Percentiles rank a stretch among this genome's conserved stretches.
phyloP scores from a whole-genome alignment of 371 early-diverging fungal genomes.

The Zancudomyces culisetae region DNA sequence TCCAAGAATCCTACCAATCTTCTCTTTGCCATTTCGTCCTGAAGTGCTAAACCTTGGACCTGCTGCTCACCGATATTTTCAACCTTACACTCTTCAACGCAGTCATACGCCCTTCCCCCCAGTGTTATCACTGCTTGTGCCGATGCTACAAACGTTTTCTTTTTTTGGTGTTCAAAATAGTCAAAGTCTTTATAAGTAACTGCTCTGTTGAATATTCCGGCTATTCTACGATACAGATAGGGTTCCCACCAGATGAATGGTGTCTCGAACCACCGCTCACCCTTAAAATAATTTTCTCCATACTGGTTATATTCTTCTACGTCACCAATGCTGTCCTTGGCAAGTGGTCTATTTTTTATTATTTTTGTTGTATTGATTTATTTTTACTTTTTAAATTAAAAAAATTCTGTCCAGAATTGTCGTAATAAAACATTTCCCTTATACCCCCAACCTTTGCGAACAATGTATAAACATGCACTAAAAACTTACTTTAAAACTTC shows the following conservation, averaged over 20 bases:
- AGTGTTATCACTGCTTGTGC: conserved; percentile 39
- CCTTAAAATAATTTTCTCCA: conserved; percentile 28
- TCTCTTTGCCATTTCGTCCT: conserved; percentile 15
- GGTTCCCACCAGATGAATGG: conserved; percentile 69
- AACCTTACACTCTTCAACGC: conserved; percentile 3
- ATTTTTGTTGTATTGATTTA: no score
- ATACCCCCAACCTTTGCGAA: no score
- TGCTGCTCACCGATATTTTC: conserved; percentile 9
- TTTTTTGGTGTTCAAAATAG: conserved; percentile 51
- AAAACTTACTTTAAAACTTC: no score
- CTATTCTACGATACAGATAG: conserved; percentile 62
- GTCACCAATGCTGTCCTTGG: conserved; percentile 34
- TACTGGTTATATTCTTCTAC: conserved; percentile 39
- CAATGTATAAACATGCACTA: no score
- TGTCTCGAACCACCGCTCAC: conserved; percentile 40
- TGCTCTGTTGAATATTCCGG: conserved; percentile 33
- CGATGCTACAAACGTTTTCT: conserved; percentile 41
- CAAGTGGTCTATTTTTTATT: neutral
- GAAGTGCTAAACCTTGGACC: no score
- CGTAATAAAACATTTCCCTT: no score
- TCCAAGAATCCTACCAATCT: conserved; percentile 35
- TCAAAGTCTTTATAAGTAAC: conserved; percentile 44
- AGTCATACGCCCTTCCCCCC: conserved; percentile 30
- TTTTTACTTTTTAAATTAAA: no score
- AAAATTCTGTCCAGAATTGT: no score